A percentile compares a stretch with the other conserved stretches of the same genome.
phyloP scores from a whole-genome alignment of 2,329 filamentous ascomycete genomes.

The Raffaelea albimanens region DNA sequence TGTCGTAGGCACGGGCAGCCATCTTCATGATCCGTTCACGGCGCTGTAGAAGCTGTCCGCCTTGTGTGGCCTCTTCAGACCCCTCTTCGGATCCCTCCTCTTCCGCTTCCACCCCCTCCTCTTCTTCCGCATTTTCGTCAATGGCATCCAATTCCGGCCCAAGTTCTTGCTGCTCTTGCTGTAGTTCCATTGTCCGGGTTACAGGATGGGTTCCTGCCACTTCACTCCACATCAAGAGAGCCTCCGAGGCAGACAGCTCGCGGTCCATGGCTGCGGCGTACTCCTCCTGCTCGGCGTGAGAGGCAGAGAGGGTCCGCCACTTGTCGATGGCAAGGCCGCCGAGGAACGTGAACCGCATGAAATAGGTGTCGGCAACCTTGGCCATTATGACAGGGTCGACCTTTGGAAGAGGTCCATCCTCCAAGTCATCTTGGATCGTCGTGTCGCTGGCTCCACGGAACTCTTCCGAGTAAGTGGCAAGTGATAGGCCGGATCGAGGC shows the following conservation, averaged over 20 bases:
- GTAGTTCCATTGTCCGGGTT: too few species aligned
- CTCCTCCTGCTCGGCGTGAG: conserved; percentile 1
- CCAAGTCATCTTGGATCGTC: conserved; percentile 15
- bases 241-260: conserved; percentile 12
- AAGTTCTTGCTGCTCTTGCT: not conserved
- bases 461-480: conserved; percentile 5
- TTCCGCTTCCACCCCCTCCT: not conserved
- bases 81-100: conserved; percentile 1
- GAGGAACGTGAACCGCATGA: conserved; percentile 11
- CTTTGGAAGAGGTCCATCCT: conserved; percentile 11
- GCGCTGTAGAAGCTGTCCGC: conserved; percentile 8
- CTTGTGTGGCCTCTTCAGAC: not conserved
- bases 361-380: conserved; percentile 12
- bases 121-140: not conserved
- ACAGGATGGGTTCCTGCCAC: not conserved
- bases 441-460: conserved; percentile 17
- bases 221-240: conserved; percentile 10
- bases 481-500: not conserved
- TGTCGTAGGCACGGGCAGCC: conserved; percentile 53
- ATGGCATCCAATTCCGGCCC: not conserved
- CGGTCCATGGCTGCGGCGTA: conserved; percentile 13
- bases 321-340: conserved; percentile 5
- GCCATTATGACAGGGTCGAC: conserved; percentile 15
- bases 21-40: conserved; percentile 43
- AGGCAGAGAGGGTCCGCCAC: conserved; percentile 4